Conservation (phyloP, 345 rosid genomes). For the Psidium guajava region DNA sequence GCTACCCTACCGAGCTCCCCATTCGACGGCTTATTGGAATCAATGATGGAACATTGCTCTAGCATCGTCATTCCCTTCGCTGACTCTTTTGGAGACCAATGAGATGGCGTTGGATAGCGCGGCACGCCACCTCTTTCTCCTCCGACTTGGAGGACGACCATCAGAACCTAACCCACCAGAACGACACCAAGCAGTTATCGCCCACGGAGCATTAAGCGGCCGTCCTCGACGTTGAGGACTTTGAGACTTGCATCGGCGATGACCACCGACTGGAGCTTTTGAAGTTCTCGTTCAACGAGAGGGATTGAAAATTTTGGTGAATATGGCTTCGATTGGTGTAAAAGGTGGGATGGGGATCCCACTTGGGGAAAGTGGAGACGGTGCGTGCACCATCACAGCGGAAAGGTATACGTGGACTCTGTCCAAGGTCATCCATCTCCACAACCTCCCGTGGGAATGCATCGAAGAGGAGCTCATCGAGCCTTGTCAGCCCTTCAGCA, state of each 20-base stretch:
- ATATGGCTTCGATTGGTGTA: too few species aligned
- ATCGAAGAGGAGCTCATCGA: too few species aligned
- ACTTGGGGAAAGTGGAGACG: too few species aligned
- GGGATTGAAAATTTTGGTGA: too few species aligned
- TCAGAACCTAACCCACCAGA: conserved; percentile 40
- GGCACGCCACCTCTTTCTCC: conserved; percentile 21
- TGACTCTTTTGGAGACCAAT: neutral
- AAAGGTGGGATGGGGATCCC: too few species aligned
- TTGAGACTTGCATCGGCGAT: conserved; percentile 13
- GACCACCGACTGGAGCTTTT: conserved; percentile 14
- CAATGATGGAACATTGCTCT: neutral
- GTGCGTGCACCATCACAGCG: too few species aligned
- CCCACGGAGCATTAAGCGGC: neutral
- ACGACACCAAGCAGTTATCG: conserved; percentile 30
- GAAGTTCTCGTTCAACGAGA: conserved; percentile 10
- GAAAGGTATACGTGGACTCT: too few species aligned
- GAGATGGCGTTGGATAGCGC: conserved; percentile 25
- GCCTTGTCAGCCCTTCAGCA: too few species aligned
- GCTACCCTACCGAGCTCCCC: neutral
- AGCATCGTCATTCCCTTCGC: neutral
- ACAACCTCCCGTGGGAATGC: too few species aligned
- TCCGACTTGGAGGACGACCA: conserved; percentile 71
- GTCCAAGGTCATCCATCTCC: too few species aligned
- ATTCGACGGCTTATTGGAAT: neutral
- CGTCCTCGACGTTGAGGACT: conserved; percentile 29